phyloP scores from a whole-genome alignment of 192 early-diverging fungal genomes.

The Chytriomyces sp. region DNA sequence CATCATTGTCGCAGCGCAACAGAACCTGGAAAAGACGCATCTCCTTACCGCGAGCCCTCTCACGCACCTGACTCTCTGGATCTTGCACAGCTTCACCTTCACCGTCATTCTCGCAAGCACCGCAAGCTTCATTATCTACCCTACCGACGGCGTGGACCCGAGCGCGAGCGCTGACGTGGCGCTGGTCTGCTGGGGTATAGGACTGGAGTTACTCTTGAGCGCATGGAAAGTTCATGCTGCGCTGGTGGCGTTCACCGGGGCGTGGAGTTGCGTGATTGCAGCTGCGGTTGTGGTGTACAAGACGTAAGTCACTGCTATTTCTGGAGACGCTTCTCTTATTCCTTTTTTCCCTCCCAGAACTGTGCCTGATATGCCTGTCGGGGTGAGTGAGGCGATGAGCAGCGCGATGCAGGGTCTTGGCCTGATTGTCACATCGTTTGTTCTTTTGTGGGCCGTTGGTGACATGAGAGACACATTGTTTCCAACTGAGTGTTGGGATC shows the following conservation, averaged over 20 bases:
- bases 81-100: slow-evolving; percentile 14
- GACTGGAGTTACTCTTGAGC: slow-evolving; percentile 3
- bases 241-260: background rate
- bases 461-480: background rate
- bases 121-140: background rate
- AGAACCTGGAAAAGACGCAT: background rate
- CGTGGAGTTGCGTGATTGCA: slow-evolving; percentile 4
- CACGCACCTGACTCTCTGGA: slow-evolving; percentile 12
- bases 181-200: slow-evolving; percentile 1
- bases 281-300: slow-evolving; percentile 3
- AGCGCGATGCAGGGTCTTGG: slow-evolving; percentile 1
- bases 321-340: background rate
- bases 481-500: background rate
- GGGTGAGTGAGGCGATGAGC: background rate
- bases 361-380: background rate
- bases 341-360: background rate
- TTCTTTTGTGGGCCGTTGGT: background rate
- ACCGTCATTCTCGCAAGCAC: slow-evolving; percentile 6
- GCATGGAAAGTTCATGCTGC: slow-evolving; percentile 4
- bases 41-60: background rate
- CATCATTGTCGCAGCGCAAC: slow-evolving; percentile 1
- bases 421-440: background rate
- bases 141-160: too few relatives aligned
- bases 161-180: background rate
- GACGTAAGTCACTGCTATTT: background rate